Base-by-base conservation (phyloP, 768 basidiomycete species). In the Amanita inopinata region DNA sequence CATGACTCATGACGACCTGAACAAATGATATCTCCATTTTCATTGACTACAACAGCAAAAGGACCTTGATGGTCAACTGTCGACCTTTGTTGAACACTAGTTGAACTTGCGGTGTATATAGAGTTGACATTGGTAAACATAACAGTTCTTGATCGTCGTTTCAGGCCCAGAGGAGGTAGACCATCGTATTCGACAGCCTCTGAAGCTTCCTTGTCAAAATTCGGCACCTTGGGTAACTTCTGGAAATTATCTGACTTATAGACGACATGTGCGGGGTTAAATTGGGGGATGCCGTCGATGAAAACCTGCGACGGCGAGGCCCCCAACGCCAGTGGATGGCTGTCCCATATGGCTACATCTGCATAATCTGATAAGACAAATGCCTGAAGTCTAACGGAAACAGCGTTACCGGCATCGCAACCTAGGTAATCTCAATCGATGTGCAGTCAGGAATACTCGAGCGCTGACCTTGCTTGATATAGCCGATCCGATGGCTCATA, bases 291-390 rank as follows among this genome's bases (percentile, higher is more conserved):
- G 1, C 92, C 92, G 52, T 97, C 92, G 46, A 94, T 86, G 61
- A 78, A 89, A 14, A 91, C 88, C 63, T 93, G 88, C 25, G 70
- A 64, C 2, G 89, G 90, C 0, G 87, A 88, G n/a, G 89, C 87
- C 2, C 87, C 87, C 3, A 93, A 63, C 0, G 82, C 73, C 8
- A 94, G 67, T 0, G 91, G 91, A 59, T 92, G 89, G 28, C 77
- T 80, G 49, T 87, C 84, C 83, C 83, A 87, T 2, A 90, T 66
- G 22, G 90, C 81, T 25, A 91, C 48, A 60, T 92, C 85, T 83
- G 47, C 5, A 22, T 4, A 12, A 15, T 27, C 22, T 4, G 27
- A 38, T 33, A 33, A 10, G 20, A 34, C 8, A 35, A 39, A 32
- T 22, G 22, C 4, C 19, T 11, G 28, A 37, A 1, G 8, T 5